A percentile compares a stretch with the other conserved stretches of the same genome.
Conservation (phyloP, 2,329 filamentous ascomycete genomes). For the Aschersonia sp. region DNA sequence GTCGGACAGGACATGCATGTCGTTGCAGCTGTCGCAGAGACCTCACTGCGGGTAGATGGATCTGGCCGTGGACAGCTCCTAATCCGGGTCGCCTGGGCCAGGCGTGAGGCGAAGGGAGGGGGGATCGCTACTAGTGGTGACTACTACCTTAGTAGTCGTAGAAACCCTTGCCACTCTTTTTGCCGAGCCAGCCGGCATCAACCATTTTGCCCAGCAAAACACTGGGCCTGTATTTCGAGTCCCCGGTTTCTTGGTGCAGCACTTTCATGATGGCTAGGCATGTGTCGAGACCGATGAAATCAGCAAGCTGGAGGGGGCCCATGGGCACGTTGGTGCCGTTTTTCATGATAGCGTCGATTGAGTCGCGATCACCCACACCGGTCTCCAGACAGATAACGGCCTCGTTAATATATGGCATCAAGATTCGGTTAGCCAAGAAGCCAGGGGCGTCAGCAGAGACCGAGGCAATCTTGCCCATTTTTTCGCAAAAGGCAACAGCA, state of each 20-base stretch:
- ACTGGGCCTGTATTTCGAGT: conserved; percentile 87
- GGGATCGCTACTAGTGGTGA: too few species aligned
- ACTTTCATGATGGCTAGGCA: conserved; percentile 97
- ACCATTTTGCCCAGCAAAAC: conserved; percentile 90
- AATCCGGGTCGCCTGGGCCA: too few species aligned
- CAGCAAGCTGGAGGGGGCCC: conserved; percentile 84
- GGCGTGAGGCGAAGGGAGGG: too few species aligned
- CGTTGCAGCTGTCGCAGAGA: too few species aligned
- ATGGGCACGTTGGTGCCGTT: conserved; percentile 98
- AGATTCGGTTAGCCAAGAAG: conserved; percentile 88
- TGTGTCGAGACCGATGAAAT: conserved; percentile 95
- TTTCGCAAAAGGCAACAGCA: conserved; percentile 71
- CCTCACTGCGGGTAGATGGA: too few species aligned
- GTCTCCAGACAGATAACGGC: conserved; percentile 93
- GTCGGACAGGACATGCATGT: too few species aligned
- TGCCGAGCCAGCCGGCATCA: conserved; percentile 91
- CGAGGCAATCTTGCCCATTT: conserved; percentile 86
- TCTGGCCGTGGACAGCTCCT: too few species aligned
- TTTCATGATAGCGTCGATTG: conserved; percentile 98
- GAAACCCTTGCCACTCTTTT: conserved; percentile 94
- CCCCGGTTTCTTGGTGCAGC: conserved; percentile 76
- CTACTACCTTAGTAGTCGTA: conserved; percentile 59
- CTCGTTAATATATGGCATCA: conserved; percentile 99
- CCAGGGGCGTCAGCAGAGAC: conserved; percentile 81
- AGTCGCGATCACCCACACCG: conserved; percentile 72